These are phyloP conservation scores for Aspergillus viridinutans DNA, from an alignment of 2,329 filamentous ascomycete genomes.

Conservation along the genomic window DNA sequence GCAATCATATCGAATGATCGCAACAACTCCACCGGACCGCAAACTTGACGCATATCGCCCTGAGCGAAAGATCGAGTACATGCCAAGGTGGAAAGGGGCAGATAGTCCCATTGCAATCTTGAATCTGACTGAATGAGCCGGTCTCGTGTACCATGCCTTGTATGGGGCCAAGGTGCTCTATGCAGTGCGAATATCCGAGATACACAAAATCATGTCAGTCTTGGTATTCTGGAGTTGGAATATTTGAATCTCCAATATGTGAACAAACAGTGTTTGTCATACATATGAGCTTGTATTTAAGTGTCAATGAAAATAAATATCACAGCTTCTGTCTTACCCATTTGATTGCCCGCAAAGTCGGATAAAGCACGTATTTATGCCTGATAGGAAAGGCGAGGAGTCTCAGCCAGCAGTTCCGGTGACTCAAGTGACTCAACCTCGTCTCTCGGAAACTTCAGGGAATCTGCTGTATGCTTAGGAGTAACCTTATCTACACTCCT, in stretches of 20 bases:
- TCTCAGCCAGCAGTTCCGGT: too few species aligned
- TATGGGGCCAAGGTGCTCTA: conserved; percentile 1
- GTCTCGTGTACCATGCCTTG: conserved; percentile 4
- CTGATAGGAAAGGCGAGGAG: too few species aligned
- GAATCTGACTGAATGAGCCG: conserved; percentile 4
- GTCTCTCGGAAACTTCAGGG: too few species aligned
- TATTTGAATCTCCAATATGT: neutral
- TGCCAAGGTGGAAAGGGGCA: neutral
- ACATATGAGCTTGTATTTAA: neutral
- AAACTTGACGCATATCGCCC: neutral
- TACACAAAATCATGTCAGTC: neutral
- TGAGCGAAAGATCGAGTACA: neutral
- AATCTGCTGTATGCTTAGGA: too few species aligned
- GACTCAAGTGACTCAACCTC: too few species aligned
- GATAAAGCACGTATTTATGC: too few species aligned
- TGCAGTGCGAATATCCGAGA: conserved; percentile 4
- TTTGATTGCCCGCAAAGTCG: too few species aligned
- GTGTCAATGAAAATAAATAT: neutral
- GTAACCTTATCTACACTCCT: too few species aligned
- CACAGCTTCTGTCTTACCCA: too few species aligned
- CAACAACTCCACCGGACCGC: neutral
- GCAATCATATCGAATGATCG: neutral
- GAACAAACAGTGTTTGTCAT: neutral
- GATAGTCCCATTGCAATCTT: neutral
- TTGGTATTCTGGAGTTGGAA: too few species aligned